These are phyloP conservation scores for Phaffomyces antillensis DNA, from an alignment of 805 yeast genomes.

Conservation along the genomic window DNA sequence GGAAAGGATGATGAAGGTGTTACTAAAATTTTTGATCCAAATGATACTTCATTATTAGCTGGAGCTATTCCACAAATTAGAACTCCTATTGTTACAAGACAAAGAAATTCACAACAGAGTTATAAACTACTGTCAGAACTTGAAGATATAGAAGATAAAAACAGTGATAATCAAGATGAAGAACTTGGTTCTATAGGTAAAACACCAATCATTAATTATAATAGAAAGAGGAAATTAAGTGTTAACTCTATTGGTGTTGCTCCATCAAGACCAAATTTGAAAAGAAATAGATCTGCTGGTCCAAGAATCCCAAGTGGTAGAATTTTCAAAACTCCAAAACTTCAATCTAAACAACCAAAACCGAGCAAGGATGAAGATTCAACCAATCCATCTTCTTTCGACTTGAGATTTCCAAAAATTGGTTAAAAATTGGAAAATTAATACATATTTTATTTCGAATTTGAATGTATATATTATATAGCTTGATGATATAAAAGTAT, in stretches of 20 bases:
- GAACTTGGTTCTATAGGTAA: background rate
- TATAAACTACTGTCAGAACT: background rate
- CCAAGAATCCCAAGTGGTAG: constrained; percentile 10
- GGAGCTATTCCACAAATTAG: background rate
- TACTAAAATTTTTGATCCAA: constrained; percentile 11
- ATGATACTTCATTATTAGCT: constrained; percentile 7
- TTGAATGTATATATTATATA: no score
- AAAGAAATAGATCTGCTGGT: constrained; percentile 2
- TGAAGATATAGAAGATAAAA: background rate
- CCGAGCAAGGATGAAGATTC: no score
- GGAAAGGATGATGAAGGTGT: constrained; percentile 1
- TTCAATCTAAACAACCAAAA: background rate
- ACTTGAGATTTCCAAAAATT: constrained; percentile 12
- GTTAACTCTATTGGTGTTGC: background rate
- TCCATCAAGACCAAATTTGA: background rate
- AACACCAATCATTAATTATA: background rate
- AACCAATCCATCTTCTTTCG: constrained; percentile 1
- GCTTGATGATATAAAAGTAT: no score
- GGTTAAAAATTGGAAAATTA: background rate
- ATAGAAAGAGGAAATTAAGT: background rate
- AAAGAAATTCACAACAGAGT: background rate
- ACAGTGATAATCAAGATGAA: constrained; percentile 1
- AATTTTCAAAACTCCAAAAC: constrained; percentile 5
- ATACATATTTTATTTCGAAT: background rate
- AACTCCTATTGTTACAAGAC: no score